These are phyloP conservation scores for Cytauxzoon felis DNA, from an alignment of 169 alveolate species.

Conservation along the genomic window DNA sequence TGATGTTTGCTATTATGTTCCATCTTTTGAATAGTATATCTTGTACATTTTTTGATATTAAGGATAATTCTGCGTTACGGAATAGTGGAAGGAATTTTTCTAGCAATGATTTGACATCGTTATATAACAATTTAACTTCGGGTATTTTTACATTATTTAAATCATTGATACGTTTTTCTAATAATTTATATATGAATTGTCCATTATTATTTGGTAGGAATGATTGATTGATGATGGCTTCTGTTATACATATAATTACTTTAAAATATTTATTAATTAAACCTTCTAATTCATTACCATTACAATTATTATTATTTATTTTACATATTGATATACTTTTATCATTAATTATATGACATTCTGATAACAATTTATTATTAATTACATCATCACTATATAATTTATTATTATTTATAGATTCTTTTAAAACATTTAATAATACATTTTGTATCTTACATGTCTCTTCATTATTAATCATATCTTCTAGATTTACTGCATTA, in stretches of 20 bases:
- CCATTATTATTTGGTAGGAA: conserved; percentile 30
- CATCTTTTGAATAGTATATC: conserved; percentile 44
- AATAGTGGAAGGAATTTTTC: conserved; percentile 17
- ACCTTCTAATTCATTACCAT: neutral
- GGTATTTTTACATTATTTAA: neutral
- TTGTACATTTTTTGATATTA: conserved; percentile 38
- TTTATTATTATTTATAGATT: neutral
- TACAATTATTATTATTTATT: neutral
- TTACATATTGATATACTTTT: conserved; percentile 4
- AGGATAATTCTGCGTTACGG: conserved; percentile 32
- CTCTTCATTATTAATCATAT: too few relatives aligned
- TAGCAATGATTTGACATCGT: conserved; percentile 5
- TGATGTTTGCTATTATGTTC: conserved; percentile 11
- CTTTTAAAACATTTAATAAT: neutral
- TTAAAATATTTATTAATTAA: conserved; percentile 21
- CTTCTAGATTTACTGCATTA: too few relatives aligned
- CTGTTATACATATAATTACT: conserved; percentile 38
- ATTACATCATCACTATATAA: neutral
- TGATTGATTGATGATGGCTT: conserved; percentile 53
- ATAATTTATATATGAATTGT: conserved; percentile 1
- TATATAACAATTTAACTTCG: neutral
- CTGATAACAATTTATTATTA: neutral
- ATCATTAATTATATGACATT: neutral
- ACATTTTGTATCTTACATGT: neutral
- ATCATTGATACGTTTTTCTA: neutral